A percentile compares a stretch with the other conserved stretches of the same genome.
phyloP scores from a whole-genome alignment of 2,329 filamentous ascomycete species.

The Talaromyces sp. region DNA sequence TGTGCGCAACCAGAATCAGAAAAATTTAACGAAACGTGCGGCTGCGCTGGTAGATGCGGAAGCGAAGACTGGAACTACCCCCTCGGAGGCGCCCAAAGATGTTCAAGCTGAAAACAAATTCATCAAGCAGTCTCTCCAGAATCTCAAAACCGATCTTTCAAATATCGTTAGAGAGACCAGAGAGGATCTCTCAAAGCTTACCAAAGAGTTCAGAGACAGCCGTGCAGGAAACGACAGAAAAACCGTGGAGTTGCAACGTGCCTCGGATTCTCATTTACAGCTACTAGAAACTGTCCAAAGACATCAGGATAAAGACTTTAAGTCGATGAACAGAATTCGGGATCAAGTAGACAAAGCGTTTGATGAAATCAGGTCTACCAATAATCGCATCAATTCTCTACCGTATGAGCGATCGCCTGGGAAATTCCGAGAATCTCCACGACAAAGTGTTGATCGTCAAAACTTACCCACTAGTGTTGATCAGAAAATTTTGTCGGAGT shows the following conservation, averaged over 20 bases:
- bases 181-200: background rate
- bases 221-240: background rate
- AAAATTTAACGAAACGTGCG: background rate
- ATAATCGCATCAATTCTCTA: background rate
- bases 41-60: slow-evolving; percentile 14
- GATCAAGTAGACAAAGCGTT: background rate
- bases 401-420: background rate
- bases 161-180: background rate
- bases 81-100: background rate
- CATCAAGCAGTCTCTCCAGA: slow-evolving; percentile 7
- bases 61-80: background rate
- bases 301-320: background rate
- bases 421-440: background rate
- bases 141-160: background rate
- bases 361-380: background rate
- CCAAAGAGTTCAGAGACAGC: background rate
- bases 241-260: background rate
- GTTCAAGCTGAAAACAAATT: slow-evolving; percentile 11
- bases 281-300: background rate
- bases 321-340: background rate
- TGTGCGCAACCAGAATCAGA: slow-evolving; percentile 1
- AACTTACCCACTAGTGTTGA: background rate
- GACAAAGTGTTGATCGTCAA: background rate
- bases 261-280: background rate
- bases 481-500: background rate